These are phyloP conservation scores for Tylopilus balloui DNA, from an alignment of 768 basidiomycete genomes.

Conservation along the genomic window DNA sequence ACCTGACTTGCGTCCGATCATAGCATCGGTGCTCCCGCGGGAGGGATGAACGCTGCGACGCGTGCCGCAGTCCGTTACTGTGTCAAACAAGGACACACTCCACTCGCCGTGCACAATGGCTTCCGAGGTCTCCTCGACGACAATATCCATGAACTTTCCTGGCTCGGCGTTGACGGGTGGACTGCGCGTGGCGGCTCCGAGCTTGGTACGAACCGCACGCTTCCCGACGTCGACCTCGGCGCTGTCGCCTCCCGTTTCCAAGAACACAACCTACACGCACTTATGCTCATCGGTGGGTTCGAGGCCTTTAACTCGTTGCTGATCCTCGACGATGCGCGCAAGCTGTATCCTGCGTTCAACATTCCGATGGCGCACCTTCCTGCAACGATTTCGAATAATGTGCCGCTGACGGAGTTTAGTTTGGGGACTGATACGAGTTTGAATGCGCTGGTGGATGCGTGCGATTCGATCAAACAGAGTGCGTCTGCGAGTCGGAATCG, in stretches of 20 bases:
- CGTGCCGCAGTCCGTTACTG: conserved; percentile 91
- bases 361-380: conserved; percentile 96
- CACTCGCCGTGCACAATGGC: conserved; percentile 92
- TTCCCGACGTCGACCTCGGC: conserved; percentile 85
- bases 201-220: conserved; percentile 89
- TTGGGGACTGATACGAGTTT: conserved; percentile 95
- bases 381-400: conserved; percentile 97
- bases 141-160: conserved; percentile 78
- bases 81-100: conserved; percentile 84
- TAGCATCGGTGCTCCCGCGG: conserved; percentile 94
- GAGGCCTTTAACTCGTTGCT: conserved; percentile 84
- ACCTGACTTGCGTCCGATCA: conserved; percentile 1
- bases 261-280: conserved; percentile 67
- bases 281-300: conserved; percentile 93
- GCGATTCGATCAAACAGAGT: conserved; percentile 98
- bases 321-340: conserved; percentile 74
- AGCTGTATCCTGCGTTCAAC: conserved; percentile 85
- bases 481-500: conserved; percentile 93
- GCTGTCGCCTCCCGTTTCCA: conserved; percentile 90
- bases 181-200: conserved; percentile 95
- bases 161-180: conserved; percentile 98
- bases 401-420: conserved; percentile 94
- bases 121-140: conserved; percentile 94
- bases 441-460: conserved; percentile 95
- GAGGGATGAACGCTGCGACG: conserved; percentile 90